These are phyloP conservation scores for Sordariomycetes sp. DNA, from an alignment of 2,329 filamentous ascomycete species.

Conservation along the genomic window DNA sequence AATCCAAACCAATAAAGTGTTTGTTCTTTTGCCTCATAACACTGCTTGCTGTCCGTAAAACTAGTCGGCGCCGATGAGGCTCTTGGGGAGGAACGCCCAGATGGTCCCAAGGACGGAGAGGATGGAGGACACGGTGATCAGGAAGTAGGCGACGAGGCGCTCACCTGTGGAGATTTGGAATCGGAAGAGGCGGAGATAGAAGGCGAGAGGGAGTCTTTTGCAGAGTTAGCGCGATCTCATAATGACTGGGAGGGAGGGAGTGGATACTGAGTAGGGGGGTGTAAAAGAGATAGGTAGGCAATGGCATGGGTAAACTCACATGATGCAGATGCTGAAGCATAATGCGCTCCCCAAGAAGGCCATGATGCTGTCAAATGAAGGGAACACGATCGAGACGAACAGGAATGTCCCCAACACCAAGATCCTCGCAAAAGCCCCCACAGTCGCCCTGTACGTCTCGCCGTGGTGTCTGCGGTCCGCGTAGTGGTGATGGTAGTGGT, in stretches of 20 bases:
- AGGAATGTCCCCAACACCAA: constrained; percentile 62
- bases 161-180: constrained; percentile 56
- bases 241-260: not conserved
- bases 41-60: not conserved
- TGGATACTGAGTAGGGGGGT: not conserved
- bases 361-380: constrained; percentile 83
- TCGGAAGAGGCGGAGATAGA: constrained; percentile 84
- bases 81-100: constrained; percentile 80
- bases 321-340: constrained; percentile 90
- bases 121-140: constrained; percentile 59
- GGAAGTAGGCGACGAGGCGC: constrained; percentile 52
- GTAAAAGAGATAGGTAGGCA: not conserved
- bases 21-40: not conserved
- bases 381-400: constrained; percentile 56
- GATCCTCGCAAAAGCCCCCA: constrained; percentile 46
- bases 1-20: not conserved
- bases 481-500: constrained; percentile 24
- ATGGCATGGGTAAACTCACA: constrained; percentile 28
- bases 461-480: constrained; percentile 19
- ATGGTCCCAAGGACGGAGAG: constrained; percentile 71
- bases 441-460: constrained; percentile 30
- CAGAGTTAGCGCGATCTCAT: not conserved
- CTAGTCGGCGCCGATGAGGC: constrained; percentile 48
- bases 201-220: constrained; percentile 59
- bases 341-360: constrained; percentile 80